Base-by-base conservation (phyloP, 257 asterid genomes). In the Salvia rosmarinus region DNA sequence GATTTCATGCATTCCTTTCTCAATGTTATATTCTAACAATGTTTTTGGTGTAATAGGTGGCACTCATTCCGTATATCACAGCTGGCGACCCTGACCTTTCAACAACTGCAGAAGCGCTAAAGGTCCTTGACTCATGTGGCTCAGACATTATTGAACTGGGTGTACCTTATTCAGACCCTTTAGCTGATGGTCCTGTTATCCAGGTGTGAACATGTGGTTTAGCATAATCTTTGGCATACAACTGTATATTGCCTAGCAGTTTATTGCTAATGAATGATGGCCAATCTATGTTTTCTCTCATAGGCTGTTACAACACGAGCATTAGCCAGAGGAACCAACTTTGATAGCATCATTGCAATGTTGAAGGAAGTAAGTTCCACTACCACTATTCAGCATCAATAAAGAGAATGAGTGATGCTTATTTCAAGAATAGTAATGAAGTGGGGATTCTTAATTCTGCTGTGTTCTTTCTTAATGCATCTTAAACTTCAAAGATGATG, bases 181-280 rank as follows among this genome's bases (percentile, higher is more conserved):
- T 92, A 76, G 98, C 98, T 65, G 98, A 92, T 80, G 98, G 98
- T 58, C 96, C 98, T 43, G 96, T 92, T 73, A 92, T 92, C 77
- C 98, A 92, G 95, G 98, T 89, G 20, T 50, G 25, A 55, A 70
- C 25, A 67, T 57, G 7, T 55, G 52, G 44, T 57, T 55, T 16
- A 12, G 9, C 56, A 47, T 28, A 35, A 44, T 28, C 43, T n/a
- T 44, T 68, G 43, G 37, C 21, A 28, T 23, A 14, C 21, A 43
- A 20, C 11, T 25, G 17, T 51, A 63, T 35, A 9, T 59, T 52
- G 9, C 20, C 17, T 35, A 20, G 25, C 20, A 23, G 10, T 75
- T 61, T 35, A 20, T 73, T 72, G 43, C 63, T n/a, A 51, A 14
- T 39, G 61, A 21, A 10, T 44, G 47, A 44, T 11, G 30, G 51